A percentile compares a stretch with the other conserved stretches of the same genome.
Evolutionary conservation across 2,329 filamentous ascomycete species (phyloP).

Genomic region (Hawksworthiomyces lignivorus): DNA sequence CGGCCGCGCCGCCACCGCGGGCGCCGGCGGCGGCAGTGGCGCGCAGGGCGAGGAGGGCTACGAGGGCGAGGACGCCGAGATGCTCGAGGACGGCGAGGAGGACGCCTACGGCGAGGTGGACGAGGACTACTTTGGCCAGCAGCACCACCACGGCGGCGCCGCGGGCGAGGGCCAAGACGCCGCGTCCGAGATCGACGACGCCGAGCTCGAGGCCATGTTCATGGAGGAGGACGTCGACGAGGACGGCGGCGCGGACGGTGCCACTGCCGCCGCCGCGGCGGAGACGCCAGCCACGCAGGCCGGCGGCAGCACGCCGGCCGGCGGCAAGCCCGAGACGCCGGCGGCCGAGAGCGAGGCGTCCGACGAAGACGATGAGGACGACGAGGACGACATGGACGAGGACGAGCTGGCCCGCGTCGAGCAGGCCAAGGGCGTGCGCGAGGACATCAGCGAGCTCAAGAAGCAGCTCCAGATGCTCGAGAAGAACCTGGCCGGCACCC

Average conservation of each 20-base stretch:
- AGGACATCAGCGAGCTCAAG: conserved; percentile 42
- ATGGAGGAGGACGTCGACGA: conserved; percentile 46
- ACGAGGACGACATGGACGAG: conserved; percentile 47
- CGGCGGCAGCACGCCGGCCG: conserved; percentile 13
- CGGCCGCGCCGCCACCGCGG: conserved; percentile 21
- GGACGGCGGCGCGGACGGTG: conserved; percentile 31
- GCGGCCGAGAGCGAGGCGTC: conserved; percentile 35
- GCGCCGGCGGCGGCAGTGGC: conserved; percentile 21
- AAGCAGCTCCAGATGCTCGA: conserved; percentile 40
- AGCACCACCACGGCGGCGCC: conserved; percentile 20
- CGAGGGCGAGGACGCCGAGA: conserved; percentile 41
- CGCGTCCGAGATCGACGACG: conserved; percentile 25
- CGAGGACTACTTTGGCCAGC: conserved; percentile 36
- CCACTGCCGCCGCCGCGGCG: conserved; percentile 18
- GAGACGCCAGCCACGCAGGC: conserved; percentile 36
- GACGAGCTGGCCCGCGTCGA: conserved; percentile 43
- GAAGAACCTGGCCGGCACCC: conserved; percentile 34
- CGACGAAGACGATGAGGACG: conserved; percentile 46
- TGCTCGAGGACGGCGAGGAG: conserved; percentile 33
- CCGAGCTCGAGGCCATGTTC: conserved; percentile 28
- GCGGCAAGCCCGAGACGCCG: conserved; percentile 27
- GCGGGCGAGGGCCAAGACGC: background rate
- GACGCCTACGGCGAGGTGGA: conserved; percentile 51
- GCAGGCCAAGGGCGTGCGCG: conserved; percentile 46
- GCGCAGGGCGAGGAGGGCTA: conserved; percentile 50